Evolutionary conservation across 306 rosid genomes (phyloP).

Genomic region (Vachellia collinsii): DNA sequence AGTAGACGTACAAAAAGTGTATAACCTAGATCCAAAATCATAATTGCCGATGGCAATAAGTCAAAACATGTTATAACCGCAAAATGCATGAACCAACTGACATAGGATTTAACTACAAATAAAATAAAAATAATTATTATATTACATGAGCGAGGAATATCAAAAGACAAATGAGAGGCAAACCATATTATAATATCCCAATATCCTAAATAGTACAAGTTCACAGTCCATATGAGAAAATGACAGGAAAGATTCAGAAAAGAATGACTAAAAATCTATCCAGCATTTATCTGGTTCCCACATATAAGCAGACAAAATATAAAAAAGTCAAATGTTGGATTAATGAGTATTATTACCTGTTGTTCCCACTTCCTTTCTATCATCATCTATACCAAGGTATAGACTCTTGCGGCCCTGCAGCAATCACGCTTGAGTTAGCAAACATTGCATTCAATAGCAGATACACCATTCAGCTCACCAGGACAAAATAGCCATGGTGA

Average conservation of each 20-base stretch:
- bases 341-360: conserved; percentile 58
- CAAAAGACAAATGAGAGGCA: conserved; percentile 17
- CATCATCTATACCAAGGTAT: conserved; percentile 79
- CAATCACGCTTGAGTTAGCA: conserved; percentile 29
- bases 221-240: conserved; percentile 4
- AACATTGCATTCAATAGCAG: conserved; percentile 43
- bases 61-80: background rate
- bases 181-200: background rate
- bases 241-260: background rate
- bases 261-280: conserved; percentile 18
- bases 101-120: conserved; percentile 2
- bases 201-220: conserved; percentile 31
- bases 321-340: conserved; percentile 7
- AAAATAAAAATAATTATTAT: background rate
- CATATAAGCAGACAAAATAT: conserved; percentile 21
- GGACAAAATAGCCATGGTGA: conserved; percentile 28
- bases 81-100: conserved; percentile 10
- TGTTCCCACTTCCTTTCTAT: conserved; percentile 87
- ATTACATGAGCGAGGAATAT: background rate
- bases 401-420: conserved; percentile 86
- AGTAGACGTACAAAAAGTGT: background rate
- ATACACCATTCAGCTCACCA: conserved; percentile 21
- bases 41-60: background rate
- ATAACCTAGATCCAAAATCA: background rate
- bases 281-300: conserved; percentile 19